A percentile compares a stretch with the other conserved stretches of the same genome.
phyloP scores from a whole-genome alignment of 805 yeast species.

The Saccharomycopsis sp. region DNA sequence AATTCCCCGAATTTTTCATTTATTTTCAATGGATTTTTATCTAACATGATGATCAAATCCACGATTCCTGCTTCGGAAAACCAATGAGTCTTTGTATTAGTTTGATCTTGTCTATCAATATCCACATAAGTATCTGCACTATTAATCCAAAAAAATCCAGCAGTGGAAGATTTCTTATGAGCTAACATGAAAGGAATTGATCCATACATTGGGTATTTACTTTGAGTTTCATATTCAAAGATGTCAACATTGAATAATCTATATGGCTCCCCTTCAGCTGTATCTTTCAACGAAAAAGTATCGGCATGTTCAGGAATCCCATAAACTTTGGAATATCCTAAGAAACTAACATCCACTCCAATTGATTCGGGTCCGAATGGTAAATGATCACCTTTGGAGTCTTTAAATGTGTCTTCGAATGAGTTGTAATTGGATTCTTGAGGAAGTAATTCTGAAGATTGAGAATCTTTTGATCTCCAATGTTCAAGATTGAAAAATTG shows the following conservation, averaged over 20 bases:
- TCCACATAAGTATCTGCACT: constrained; percentile 90
- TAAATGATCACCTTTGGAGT: constrained; percentile 50
- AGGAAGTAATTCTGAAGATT: constrained; percentile 33
- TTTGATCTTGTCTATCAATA: constrained; percentile 26
- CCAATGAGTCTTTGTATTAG: constrained; percentile 63
- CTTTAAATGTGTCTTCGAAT: constrained; percentile 64
- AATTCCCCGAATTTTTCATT: constrained; percentile 51
- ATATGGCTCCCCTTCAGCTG: constrained; percentile 59
- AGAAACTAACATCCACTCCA: constrained; percentile 65
- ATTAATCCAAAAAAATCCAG: constrained; percentile 86
- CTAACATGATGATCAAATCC: constrained; percentile 64
- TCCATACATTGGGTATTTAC: constrained; percentile 90
- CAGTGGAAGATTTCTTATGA: constrained; percentile 41
- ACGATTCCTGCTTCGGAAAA: constrained; percentile 82
- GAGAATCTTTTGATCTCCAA: constrained; percentile 40
- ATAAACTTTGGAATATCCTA: constrained; percentile 52
- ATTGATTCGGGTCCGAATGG: constrained; percentile 88
- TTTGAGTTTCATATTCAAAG: constrained; percentile 80
- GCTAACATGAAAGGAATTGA: constrained; percentile 83
- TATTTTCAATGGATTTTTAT: constrained; percentile 44
- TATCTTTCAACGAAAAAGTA: constrained; percentile 60
- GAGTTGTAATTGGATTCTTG: constrained; percentile 57
- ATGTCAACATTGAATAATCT: constrained; percentile 89
- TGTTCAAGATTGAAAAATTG: constrained; percentile 78
- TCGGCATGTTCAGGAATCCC: constrained; percentile 99